A percentile compares a stretch with the other conserved stretches of the same genome.
These are phyloP conservation scores for Camelina neglecta DNA, from an alignment of 345 rosid genomes.

Conservation along the genomic window DNA sequence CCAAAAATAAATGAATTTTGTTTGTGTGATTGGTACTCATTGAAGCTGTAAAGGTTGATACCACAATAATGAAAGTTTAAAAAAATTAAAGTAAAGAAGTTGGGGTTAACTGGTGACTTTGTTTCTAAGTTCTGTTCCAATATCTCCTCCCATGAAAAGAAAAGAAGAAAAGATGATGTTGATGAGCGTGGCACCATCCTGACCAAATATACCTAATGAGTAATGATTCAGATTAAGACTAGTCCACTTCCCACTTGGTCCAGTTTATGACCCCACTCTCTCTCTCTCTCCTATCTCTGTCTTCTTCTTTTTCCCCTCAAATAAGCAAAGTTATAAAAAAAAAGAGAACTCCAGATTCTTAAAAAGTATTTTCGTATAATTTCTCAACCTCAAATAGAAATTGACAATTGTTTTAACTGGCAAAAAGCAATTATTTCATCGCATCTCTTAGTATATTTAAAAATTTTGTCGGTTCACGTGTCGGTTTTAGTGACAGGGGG, in stretches of 20 bases:
- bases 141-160: slow-evolving; percentile 4
- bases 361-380: slow-evolving; percentile 3
- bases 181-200: slow-evolving; percentile 36
- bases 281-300: slow-evolving; percentile 9
- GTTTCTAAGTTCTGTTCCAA: slow-evolving; percentile 34
- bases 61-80: neutral
- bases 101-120: slow-evolving; percentile 23
- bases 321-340: slow-evolving; percentile 23
- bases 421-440: slow-evolving; percentile 9
- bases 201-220: slow-evolving; percentile 37
- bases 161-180: slow-evolving; percentile 13
- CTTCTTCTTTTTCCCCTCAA: slow-evolving; percentile 12
- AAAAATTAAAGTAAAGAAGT: neutral
- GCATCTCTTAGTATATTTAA: slow-evolving; percentile 18
- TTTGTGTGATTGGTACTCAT: slow-evolving; percentile 24
- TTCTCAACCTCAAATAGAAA: slow-evolving; percentile 25
- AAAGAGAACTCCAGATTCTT: slow-evolving; percentile 21
- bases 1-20: neutral
- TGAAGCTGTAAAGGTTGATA: slow-evolving; percentile 16
- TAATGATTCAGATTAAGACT: slow-evolving; percentile 37
- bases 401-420: slow-evolving; percentile 31
- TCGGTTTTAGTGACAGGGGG: slow-evolving; percentile 31
- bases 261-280: slow-evolving; percentile 23
- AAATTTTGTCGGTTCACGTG: slow-evolving; percentile 42
- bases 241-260: slow-evolving; percentile 40